Base-by-base conservation (phyloP, 2,329 filamentous ascomycete species). In the Xylaria sp. region DNA sequence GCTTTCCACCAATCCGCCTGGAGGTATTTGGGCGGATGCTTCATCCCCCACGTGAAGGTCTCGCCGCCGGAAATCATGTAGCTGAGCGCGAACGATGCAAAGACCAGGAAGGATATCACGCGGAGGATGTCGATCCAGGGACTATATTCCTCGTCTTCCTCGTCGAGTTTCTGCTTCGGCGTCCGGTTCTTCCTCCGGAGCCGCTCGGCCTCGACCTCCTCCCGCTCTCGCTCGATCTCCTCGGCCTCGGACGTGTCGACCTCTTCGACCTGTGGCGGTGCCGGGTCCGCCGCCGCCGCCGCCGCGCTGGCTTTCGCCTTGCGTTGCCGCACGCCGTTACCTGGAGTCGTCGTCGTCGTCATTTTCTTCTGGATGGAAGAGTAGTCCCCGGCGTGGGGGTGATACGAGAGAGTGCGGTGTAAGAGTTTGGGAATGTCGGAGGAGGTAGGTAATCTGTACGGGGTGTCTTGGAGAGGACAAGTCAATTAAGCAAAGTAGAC, bases 21-120 rank as follows among this genome's bases (percentile, higher is more conserved):
- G 80, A 90, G 74, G 82, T 91, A 89, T 81, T 90, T 74, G 80
- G 91, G 80, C 80, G 84, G 81, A 82, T 90, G 71, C 84, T 82
- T 81, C 76, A 85, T 79, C 69, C 83, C 89, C 90, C 91, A 96
- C 64, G 89, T 84, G 70, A 90, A 83, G 65, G 87, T 90, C 76
- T 92, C 87, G 68, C 90, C 90, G 68, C 85, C 84, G 50, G 91
- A 93, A 72, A 92, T 84, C 70, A 94, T 87, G 79, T 94, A 95
- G 80, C 91, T 94, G 61, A 94, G 82, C 20, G 86, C 89, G 73
- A 85, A 87, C 27, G 88, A 92, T 53, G 90, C 86, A 49, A 92
- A 72, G 38, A 90, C 71, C 15, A 94, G 78, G 61, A 92, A 92
- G 36, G 85, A 85, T 51, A 94, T 74, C 33, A 94, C 84, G 36